These are phyloP conservation scores for Sporisorium iseilematis-ciliati DNA, from an alignment of 1,284 basidiomycete genomes.

Conservation along the genomic window DNA sequence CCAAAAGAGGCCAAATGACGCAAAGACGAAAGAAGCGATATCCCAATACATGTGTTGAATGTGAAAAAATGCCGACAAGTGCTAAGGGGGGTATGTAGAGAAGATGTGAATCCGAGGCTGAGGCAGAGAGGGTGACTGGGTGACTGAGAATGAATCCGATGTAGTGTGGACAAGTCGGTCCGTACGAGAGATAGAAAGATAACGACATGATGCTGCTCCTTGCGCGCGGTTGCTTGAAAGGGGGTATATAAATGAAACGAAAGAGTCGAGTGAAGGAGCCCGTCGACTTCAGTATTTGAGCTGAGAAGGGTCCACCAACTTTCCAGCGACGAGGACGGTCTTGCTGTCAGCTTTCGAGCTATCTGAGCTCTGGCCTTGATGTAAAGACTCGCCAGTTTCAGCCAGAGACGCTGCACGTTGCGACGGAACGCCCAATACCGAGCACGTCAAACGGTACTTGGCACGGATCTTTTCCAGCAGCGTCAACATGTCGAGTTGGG, in stretches of 20 bases:
- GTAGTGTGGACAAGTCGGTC: background rate
- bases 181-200: background rate
- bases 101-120: background rate
- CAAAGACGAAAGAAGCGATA: background rate
- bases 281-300: conserved; percentile 39
- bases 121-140: background rate
- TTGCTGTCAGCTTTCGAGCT: conserved; percentile 15
- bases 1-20: background rate
- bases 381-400: background rate
- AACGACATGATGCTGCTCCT: background rate
- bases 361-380: background rate
- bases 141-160: background rate
- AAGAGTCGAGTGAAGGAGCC: background rate
- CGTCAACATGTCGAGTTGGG: conserved; percentile 77
- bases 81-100: conserved; percentile 5
- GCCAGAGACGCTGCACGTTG: conserved; percentile 18
- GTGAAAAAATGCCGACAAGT: background rate
- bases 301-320: conserved; percentile 50
- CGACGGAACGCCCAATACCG: conserved; percentile 82
- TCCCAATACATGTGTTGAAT: background rate
- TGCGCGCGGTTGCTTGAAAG: background rate
- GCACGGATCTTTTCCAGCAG: conserved; percentile 87
- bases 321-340: conserved; percentile 48
- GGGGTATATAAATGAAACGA: background rate
- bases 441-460: conserved; percentile 86